A percentile compares a stretch with the other conserved stretches of the same genome.
Conservation (phyloP, 2,329 filamentous ascomycete species). For the Alternaria tenuissima region DNA sequence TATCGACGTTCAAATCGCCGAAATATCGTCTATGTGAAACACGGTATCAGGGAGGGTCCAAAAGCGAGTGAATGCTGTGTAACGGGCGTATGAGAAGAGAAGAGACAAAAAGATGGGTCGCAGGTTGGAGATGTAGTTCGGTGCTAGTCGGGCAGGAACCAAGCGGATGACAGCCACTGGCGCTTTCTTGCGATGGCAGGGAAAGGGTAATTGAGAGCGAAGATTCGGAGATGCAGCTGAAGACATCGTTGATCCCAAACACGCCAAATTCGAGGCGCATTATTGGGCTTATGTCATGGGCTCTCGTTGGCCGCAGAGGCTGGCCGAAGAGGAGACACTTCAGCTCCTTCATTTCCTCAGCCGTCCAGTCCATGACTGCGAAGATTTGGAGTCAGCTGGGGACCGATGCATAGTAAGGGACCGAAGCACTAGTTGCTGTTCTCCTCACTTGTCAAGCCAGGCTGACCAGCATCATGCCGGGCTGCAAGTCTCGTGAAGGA, state of each 20-base stretch:
- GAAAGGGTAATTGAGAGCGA: constrained; percentile 28
- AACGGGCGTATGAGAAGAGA: constrained; percentile 26
- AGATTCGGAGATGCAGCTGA: constrained; percentile 30
- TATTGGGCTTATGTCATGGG: constrained; percentile 31
- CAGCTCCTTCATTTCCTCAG: constrained; percentile 42
- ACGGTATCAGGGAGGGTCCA: constrained; percentile 32
- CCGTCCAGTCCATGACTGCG: constrained; percentile 14
- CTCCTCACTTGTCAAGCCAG: constrained; percentile 5
- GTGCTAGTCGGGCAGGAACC: constrained; percentile 26
- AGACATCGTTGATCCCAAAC: constrained; percentile 33
- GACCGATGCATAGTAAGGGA: constrained; percentile 12
- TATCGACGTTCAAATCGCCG: constrained; percentile 37
- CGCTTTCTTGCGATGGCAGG: constrained; percentile 26
- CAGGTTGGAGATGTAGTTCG: constrained; percentile 20
- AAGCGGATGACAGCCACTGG: constrained; percentile 36
- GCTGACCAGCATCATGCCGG: constrained; percentile 5
- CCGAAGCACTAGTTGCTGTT: constrained; percentile 12
- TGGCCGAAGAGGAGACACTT: constrained; percentile 28
- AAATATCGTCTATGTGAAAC: constrained; percentile 41
- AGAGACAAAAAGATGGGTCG: constrained; percentile 24
- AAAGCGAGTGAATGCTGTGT: constrained; percentile 34
- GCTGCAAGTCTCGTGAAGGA: constrained; percentile 13
- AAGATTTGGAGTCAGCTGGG: constrained; percentile 15
- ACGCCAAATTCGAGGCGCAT: constrained; percentile 35
- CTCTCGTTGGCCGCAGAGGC: constrained; percentile 37